phyloP scores from a whole-genome alignment of 768 basidiomycete species.

The Agaricus blazei region DNA sequence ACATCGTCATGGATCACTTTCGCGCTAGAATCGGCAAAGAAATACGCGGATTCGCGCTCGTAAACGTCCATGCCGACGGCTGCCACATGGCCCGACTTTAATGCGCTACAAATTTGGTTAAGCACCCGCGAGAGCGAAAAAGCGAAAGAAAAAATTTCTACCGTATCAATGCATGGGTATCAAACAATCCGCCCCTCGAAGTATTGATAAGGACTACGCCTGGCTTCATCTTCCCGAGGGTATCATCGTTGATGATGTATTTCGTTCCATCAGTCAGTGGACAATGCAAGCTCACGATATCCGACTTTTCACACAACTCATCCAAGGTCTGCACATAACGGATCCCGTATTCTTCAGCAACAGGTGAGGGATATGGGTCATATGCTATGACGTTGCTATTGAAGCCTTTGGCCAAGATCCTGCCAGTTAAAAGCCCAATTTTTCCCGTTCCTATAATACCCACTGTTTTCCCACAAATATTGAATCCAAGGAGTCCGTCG shows the following conservation, averaged over 20 bases:
- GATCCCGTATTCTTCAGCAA: slow-evolving; percentile 31
- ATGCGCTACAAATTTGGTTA: slow-evolving; percentile 17
- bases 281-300: slow-evolving; percentile 40
- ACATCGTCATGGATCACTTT: slow-evolving; percentile 41
- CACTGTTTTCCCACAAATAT: slow-evolving; percentile 36
- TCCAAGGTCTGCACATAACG: slow-evolving; percentile 31
- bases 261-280: slow-evolving; percentile 30
- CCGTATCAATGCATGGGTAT: slow-evolving; percentile 37
- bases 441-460: slow-evolving; percentile 40
- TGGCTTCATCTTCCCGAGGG: slow-evolving; percentile 31
- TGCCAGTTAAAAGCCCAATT: slow-evolving; percentile 37
- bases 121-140: not conserved
- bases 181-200: slow-evolving; percentile 36
- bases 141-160: slow-evolving; percentile 4
- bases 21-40: slow-evolving; percentile 37
- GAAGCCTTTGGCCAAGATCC: slow-evolving; percentile 36
- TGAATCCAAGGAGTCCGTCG: slow-evolving; percentile 37
- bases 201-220: slow-evolving; percentile 39
- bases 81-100: slow-evolving; percentile 33
- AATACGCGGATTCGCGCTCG: slow-evolving; percentile 35
- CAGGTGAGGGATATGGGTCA: slow-evolving; percentile 31
- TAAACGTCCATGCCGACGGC: slow-evolving; percentile 42
- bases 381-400: slow-evolving; percentile 33
- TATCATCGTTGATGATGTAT: slow-evolving; percentile 37
- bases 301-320: slow-evolving; percentile 28